Conservation (phyloP, 1,284 basidiomycete species). For the Pseudozyma sp. region DNA sequence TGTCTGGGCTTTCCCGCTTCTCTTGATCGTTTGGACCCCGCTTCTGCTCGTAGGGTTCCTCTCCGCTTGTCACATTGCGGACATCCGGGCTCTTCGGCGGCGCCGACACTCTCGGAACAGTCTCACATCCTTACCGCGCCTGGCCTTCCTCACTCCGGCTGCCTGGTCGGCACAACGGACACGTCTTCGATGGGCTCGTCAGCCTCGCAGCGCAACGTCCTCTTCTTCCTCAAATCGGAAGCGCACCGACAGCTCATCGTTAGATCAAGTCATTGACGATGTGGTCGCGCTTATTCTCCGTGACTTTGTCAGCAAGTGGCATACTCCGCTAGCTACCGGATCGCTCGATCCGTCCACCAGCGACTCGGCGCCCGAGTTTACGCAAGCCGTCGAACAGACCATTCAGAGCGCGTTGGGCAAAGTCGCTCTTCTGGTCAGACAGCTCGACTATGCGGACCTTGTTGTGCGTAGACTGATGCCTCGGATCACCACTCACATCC, state of each 20-base stretch:
- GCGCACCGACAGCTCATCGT: constrained; percentile 4
- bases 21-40: constrained; percentile 24
- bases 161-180: constrained; percentile 48
- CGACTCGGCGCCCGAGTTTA: constrained; percentile 82
- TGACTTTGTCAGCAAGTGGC: constrained; percentile 62
- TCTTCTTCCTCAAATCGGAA: background rate
- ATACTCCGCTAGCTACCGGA: constrained; percentile 45
- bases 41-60: constrained; percentile 16
- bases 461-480: constrained; percentile 86
- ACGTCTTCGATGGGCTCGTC: constrained; percentile 39
- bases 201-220: constrained; percentile 8
- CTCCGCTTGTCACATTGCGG: constrained; percentile 24
- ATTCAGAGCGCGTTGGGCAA: constrained; percentile 78
- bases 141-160: constrained; percentile 42
- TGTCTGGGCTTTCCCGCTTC: constrained; percentile 35
- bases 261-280: constrained; percentile 26
- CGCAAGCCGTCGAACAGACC: constrained; percentile 81
- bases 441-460: constrained; percentile 80
- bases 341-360: constrained; percentile 9
- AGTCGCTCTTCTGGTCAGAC: constrained; percentile 74
- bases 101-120: constrained; percentile 9
- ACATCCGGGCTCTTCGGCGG: constrained; percentile 7
- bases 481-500: constrained; percentile 85
- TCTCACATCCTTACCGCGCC: constrained; percentile 30
- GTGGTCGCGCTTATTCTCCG: constrained; percentile 52